Base-by-base conservation (phyloP, 345 rosid genomes). In the Erysimum cheiranthoides region DNA sequence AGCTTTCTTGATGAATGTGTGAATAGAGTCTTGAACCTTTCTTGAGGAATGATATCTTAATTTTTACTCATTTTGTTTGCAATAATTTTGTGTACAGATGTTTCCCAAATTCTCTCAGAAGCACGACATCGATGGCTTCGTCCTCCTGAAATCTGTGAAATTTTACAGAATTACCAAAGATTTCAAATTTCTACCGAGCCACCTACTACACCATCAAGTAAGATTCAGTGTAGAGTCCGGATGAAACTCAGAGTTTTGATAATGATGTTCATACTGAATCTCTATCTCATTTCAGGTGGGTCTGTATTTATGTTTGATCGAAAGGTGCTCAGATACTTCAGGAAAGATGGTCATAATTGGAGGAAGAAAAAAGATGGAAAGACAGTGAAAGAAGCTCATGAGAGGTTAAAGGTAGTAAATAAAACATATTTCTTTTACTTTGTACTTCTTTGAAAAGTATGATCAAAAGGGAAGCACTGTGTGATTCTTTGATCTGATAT, bases 291-390 rank as follows among this genome's bases (percentile, higher is more conserved):
- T 89, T 73, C 87, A 91, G 98, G 88, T 85, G 98, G 98, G 36
- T 89, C 97, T 25, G 84, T 93, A 45, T 91, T 93, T 80, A 88
- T 91, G 62, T 93, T 89, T 76, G 93, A 93, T 77, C 86, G 97
- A 36, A 93, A 93, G 79, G 93, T 87, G 68, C 82, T 91, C 52
- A 86, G 98, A 78, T 93, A 91, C 87, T 93, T 93, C 72, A 87
- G 98, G 81, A 93, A 91, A 84, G 98, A 91, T 45, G 98, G 98
- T 18, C 98, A 91, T 80, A 91, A 82, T 63, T 93, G 98, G 98
- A 93, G 97, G 82, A 93, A 91, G 92, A 93, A 89, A 68, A 88
- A 75, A 76, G 97, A 93, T 85, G 98, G 97, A 53, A 93, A 91
- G 83, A 93, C 96, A 0, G 89, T 91, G 35, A 93, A 88, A 82